Evolutionary conservation across 371 early-diverging fungal species (phyloP), one percentile per base, ranked within the genome.

Genomic region (Cokeromyces recurvatus): DNA sequence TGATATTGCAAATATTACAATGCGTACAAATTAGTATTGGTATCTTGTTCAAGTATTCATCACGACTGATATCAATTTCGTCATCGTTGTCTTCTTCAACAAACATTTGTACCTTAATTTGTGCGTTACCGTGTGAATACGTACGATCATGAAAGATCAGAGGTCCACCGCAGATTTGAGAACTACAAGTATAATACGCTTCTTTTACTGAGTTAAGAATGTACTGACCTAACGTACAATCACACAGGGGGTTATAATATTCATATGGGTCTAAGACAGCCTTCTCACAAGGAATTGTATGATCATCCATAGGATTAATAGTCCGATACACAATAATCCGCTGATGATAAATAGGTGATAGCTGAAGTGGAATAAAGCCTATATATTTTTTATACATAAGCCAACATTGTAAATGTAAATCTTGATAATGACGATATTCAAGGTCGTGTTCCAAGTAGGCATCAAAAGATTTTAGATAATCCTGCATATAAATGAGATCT

Each of bases 211-310:
- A 74, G 34, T 86, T 85, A 51, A 91, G 86, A 20, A 97, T 68
- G 51, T 89, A 95, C 58, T 88, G 87, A 1, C 92, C 95, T 1
- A 97, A 68, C 0, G 93, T 87, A 45, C 86, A 71, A 59, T 97
- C 97, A 4, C 82, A 77, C 12, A 76, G 74, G n/a, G 62, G 45
- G 11, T 71, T 62, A 54, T 95, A 94, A 45, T 89, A 97, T 32
- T 89, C 84, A 35, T 94, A 86, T 20, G 79, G 45, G 21, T 85
- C 85, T 20, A 84, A 64, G 27, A 82, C 80, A 0, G 94, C 91
- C 1, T 80, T 77, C 22, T 78, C 76, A 34, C 95, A 95, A 1
- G 88, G 84, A 3, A 79, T 62, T 11, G 77, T 68, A 34, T 59
- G 59, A 16, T 59, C 46, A n/a, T 59, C 50, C 51, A 54, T 42